phyloP scores from a whole-genome alignment of 805 yeast genomes.

The Ogataea trehaloabstinens region DNA sequence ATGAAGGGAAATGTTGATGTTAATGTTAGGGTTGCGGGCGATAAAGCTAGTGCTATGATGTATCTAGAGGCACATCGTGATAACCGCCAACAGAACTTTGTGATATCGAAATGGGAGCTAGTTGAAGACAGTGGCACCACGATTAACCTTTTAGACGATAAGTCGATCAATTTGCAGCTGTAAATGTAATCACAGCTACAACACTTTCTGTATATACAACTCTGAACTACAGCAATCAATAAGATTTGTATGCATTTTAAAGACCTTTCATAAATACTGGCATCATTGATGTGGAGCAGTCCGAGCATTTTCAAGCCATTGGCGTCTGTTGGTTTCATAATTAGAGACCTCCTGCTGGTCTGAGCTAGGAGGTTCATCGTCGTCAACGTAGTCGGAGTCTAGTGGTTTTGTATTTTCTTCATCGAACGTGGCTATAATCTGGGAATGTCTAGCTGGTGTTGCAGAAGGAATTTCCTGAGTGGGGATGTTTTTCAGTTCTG shows the following conservation, averaged over 20 bases:
- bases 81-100: constrained; percentile 53
- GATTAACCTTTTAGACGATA: constrained; percentile 51
- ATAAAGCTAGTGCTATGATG: constrained; percentile 48
- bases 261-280: neutral
- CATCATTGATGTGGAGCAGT: constrained; percentile 32
- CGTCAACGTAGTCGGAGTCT: neutral
- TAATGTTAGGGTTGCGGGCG: constrained; percentile 67
- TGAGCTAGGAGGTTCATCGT: neutral
- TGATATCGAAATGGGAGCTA: constrained; percentile 62
- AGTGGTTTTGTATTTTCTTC: neutral
- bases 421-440: neutral
- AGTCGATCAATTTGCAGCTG: constrained; percentile 29
- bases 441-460: constrained; percentile 21
- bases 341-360: constrained; percentile 37
- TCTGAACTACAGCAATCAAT: neutral
- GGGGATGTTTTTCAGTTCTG: neutral
- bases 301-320: constrained; percentile 37
- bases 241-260: neutral
- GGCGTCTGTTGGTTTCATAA: constrained; percentile 41
- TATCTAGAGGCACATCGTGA: constrained; percentile 73
- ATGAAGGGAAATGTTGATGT: constrained; percentile 80
- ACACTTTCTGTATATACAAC: neutral
- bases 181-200: neutral
- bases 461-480: constrained; percentile 13
- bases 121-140: constrained; percentile 41